These are phyloP conservation scores for Nicotiana obtusifolia DNA, from an alignment of 257 asterid genomes.

Conservation along the genomic window DNA sequence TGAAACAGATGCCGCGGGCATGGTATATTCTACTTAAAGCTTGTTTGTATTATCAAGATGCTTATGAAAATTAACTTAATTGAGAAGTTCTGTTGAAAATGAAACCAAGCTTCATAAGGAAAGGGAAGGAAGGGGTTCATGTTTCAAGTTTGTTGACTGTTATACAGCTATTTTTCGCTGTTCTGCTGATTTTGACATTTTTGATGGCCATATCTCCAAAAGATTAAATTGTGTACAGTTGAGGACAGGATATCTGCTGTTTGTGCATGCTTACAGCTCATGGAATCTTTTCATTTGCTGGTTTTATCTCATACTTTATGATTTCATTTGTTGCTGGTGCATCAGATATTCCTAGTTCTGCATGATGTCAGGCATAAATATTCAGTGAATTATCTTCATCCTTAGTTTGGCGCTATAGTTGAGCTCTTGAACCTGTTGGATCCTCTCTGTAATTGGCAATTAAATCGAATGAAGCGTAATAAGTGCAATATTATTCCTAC, in stretches of 20 bases:
- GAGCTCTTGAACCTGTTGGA: background rate
- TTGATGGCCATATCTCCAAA: background rate
- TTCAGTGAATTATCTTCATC: background rate
- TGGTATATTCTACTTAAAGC: conserved; percentile 18
- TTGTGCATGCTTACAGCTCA: background rate
- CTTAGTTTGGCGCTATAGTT: background rate
- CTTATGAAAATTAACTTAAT: background rate
- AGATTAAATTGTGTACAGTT: background rate
- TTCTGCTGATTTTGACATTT: conserved; percentile 7
- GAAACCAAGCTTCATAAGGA: background rate
- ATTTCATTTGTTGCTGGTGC: background rate
- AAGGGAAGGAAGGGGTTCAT: background rate
- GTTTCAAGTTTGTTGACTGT: background rate
- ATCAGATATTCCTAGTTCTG: background rate
- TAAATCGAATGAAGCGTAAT: background rate
- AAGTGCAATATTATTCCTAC: background rate
- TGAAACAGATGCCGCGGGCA: conserved; percentile 43
- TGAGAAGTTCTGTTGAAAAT: background rate
- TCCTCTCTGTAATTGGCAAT: background rate
- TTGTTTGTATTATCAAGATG: conserved; percentile 7
- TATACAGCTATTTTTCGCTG: background rate
- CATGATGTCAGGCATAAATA: background rate
- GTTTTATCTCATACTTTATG: background rate
- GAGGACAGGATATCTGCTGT: background rate
- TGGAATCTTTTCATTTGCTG: background rate